These are phyloP conservation scores for Astragalus glycyphyllos DNA, from an alignment of 306 rosid species.

Conservation along the genomic window DNA sequence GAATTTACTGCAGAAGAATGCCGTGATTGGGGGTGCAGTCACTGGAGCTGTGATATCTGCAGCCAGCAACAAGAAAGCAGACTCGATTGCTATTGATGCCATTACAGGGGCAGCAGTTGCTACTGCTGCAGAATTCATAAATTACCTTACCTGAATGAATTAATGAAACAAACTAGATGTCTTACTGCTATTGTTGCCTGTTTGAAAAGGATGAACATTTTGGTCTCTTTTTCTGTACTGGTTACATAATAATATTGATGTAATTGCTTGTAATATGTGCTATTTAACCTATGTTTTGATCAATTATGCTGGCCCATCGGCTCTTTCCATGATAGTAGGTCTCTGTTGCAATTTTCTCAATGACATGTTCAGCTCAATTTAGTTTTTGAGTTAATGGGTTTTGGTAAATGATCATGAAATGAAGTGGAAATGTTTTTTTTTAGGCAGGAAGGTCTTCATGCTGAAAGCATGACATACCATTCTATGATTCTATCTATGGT, in stretches of 20 bases:
- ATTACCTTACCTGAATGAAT: conserved; percentile 69
- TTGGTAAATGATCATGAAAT: conserved; percentile 46
- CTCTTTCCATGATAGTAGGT: conserved; percentile 12
- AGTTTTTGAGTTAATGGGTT: conserved; percentile 20
- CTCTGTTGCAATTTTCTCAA: conserved; percentile 16
- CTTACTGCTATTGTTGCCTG: conserved; percentile 24
- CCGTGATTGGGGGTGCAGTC: conserved; percentile 85
- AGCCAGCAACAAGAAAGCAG: conserved; percentile 49
- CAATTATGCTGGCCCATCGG: neutral
- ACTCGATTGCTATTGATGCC: conserved; percentile 68
- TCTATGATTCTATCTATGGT: conserved; percentile 8
- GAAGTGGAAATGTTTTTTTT: conserved; percentile 60
- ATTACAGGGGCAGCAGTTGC: conserved; percentile 94
- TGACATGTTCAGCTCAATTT: conserved; percentile 8
- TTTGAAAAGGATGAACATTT: conserved; percentile 21
- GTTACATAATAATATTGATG: conserved; percentile 6
- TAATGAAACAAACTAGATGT: neutral
- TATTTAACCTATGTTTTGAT: conserved; percentile 31
- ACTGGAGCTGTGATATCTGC: conserved; percentile 85
- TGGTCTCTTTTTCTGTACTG: conserved; percentile 19
- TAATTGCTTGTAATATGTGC: conserved; percentile 18
- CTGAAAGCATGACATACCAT: neutral
- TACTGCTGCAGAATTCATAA: conserved; percentile 83
- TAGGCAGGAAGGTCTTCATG: conserved; percentile 67
- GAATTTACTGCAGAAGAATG: conserved; percentile 77